Conservation (phyloP, 768 basidiomycete species). For the Lactarius trivialis region DNA sequence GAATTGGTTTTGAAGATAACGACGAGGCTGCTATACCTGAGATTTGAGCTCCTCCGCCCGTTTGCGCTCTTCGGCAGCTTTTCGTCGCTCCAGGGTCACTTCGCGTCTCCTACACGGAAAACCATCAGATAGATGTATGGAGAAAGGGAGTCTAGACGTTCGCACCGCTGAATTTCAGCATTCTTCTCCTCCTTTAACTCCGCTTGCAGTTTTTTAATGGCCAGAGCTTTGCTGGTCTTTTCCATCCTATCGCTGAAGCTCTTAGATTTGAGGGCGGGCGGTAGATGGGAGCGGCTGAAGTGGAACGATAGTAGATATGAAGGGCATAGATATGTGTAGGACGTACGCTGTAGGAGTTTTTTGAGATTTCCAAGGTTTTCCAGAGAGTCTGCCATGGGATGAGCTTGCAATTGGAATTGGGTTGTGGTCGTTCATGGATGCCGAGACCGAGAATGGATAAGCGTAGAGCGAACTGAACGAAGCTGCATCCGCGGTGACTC, state of each 20-base stretch:
- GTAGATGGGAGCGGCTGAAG: constrained; percentile 61
- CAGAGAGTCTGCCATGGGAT: constrained; percentile 58
- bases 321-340: neutral
- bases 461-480: neutral
- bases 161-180: constrained; percentile 56
- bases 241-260: constrained; percentile 65
- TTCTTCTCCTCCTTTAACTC: constrained; percentile 75
- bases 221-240: constrained; percentile 54
- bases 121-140: neutral
- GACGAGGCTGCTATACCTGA: constrained; percentile 37
- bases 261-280: constrained; percentile 57
- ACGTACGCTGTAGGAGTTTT: constrained; percentile 49
- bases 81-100: constrained; percentile 64
- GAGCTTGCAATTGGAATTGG: constrained; percentile 45
- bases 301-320: constrained; percentile 11
- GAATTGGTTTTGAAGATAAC: neutral
- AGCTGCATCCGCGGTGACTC: constrained; percentile 3
- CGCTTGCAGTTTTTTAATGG: constrained; percentile 64
- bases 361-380: constrained; percentile 58
- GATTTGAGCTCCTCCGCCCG: constrained; percentile 58
- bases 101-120: constrained; percentile 47
- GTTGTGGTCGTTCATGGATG: constrained; percentile 5
- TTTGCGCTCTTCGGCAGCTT: constrained; percentile 63
- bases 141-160: neutral
- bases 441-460: neutral